Percentiles rank a stretch among this genome's conserved stretches.
Conservation (phyloP, 83 land plant genomes). For the Picea abies region DNA sequence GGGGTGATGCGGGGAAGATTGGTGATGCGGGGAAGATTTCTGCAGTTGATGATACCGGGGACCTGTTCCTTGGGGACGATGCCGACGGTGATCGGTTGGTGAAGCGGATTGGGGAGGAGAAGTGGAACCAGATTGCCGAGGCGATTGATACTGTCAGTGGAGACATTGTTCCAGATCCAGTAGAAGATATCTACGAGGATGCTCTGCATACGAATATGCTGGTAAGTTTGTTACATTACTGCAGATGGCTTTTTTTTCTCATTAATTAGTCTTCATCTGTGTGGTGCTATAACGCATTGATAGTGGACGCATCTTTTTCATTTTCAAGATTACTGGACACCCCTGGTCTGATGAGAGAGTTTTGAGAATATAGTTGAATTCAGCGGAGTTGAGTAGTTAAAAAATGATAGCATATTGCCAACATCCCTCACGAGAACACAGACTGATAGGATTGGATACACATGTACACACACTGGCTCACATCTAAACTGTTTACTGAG, state of each 20-base stretch:
- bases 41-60: constrained; percentile 11
- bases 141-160: constrained; percentile 36
- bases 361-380: no score
- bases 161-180: constrained; percentile 33
- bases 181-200: constrained; percentile 39
- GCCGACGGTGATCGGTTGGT: constrained; percentile 44
- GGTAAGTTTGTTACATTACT: constrained; percentile 19
- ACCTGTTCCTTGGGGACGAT: constrained; percentile 31
- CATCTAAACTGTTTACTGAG: no score
- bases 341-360: no score
- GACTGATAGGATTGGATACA: no score
- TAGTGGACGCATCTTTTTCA: no score
- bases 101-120: constrained; percentile 43
- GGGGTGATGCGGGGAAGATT: no score
- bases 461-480: no score
- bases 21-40: not conserved
- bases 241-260: not conserved
- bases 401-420: no score
- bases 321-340: no score
- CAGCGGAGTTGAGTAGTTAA: no score
- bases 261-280: no score
- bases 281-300: not conserved
- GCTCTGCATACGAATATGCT: constrained; percentile 35
- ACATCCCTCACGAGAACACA: no score
- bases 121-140: constrained; percentile 32